These are phyloP conservation scores for Calonectria henricotiae DNA, from an alignment of 2,329 filamentous ascomycete genomes.

Conservation along the genomic window DNA sequence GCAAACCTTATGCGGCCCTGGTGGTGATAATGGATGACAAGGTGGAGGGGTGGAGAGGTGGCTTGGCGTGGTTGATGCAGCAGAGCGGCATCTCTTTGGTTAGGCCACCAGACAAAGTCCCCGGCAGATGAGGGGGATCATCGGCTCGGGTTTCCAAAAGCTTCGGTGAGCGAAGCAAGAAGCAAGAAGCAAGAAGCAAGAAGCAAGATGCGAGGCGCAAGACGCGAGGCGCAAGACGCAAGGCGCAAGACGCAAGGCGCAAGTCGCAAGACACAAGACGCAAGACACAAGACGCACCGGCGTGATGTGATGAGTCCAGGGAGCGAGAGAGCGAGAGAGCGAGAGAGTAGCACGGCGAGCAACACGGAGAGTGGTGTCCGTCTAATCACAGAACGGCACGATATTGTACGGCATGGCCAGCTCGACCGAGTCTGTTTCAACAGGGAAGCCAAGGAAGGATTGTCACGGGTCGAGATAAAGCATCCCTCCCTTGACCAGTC, in stretches of 20 bases:
- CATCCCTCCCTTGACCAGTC: slow-evolving; percentile 8
- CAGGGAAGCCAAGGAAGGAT: slow-evolving; percentile 2
- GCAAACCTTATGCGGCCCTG: slow-evolving; percentile 43
- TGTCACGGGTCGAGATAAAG: slow-evolving; percentile 16
- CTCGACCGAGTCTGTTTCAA: neutral
- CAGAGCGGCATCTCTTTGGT: slow-evolving; percentile 30
- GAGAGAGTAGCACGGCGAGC: neutral
- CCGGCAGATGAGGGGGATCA: slow-evolving; percentile 15
- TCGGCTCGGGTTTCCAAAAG: slow-evolving; percentile 6
- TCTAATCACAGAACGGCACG: neutral
- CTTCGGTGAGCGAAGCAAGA: slow-evolving; percentile 7
- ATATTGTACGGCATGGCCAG: neutral
- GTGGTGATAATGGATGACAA: slow-evolving; percentile 39
- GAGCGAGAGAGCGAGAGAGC: no score
- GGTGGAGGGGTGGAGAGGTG: slow-evolving; percentile 41
- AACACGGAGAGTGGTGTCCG: neutral
- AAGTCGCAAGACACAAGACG: no score
- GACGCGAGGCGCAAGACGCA: no score
- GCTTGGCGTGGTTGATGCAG: slow-evolving; percentile 40
- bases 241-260: no score
- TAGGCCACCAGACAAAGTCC: slow-evolving; percentile 16
- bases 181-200: neutral
- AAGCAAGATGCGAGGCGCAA: neutral
- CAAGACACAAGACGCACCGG: slow-evolving; percentile 3
- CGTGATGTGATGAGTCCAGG: slow-evolving; percentile 15